phyloP scores from a whole-genome alignment of 352 stramenopile species.

The Phytopythium delawarense region DNA sequence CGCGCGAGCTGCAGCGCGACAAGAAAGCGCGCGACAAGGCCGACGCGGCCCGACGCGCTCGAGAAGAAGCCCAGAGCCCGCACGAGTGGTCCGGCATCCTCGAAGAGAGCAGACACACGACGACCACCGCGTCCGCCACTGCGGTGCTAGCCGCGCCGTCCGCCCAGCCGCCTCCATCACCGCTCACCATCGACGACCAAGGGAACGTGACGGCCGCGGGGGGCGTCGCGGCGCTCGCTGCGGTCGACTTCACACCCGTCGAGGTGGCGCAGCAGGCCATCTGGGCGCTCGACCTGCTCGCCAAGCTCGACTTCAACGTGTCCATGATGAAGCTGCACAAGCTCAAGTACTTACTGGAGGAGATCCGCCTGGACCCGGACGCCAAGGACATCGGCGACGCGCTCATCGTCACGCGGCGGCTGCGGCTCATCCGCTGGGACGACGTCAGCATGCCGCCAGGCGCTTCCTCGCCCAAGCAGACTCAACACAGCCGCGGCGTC shows the following conservation, averaged over 20 bases:
- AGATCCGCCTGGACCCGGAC: slow-evolving; percentile 63
- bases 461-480: slow-evolving; percentile 20
- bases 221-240: slow-evolving; percentile 37
- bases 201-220: slow-evolving; percentile 15
- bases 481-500: slow-evolving; percentile 7
- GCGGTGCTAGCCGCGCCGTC: not conserved
- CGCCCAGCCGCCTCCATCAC: slow-evolving; percentile 17
- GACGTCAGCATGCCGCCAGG: slow-evolving; percentile 28
- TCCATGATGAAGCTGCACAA: slow-evolving; percentile 67
- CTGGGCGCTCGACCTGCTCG: slow-evolving; percentile 71
- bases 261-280: slow-evolving; percentile 65
- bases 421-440: slow-evolving; percentile 69
- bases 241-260: slow-evolving; percentile 58
- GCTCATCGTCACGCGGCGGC: slow-evolving; percentile 55
- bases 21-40: slow-evolving; percentile 36
- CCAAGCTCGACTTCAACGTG: slow-evolving; percentile 62
- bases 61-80: slow-evolving; percentile 14
- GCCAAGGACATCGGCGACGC: slow-evolving; percentile 42
- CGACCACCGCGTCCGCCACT: not conserved
- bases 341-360: slow-evolving; percentile 70
- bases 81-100: slow-evolving; percentile 39
- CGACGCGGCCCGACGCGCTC: slow-evolving; percentile 24
- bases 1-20: slow-evolving; percentile 50
- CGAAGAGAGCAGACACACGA: slow-evolving; percentile 13
- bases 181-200: slow-evolving; percentile 13